Evolutionary conservation across 495 filamentous ascomycete species (phyloP).

Genomic region (Pyrenula massariospora): DNA sequence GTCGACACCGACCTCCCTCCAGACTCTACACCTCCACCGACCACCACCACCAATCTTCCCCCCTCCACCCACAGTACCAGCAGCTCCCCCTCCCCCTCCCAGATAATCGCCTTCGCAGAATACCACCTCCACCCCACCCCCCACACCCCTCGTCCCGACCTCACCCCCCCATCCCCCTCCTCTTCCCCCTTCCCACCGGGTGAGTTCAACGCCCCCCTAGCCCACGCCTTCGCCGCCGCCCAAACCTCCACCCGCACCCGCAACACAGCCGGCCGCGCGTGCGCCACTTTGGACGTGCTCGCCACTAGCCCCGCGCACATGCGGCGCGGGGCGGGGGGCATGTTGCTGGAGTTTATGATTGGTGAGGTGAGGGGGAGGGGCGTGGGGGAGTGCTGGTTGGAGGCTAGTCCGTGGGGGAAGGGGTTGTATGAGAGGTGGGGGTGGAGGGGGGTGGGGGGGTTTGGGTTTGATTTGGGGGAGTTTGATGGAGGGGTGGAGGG

Average conservation of each 20-base stretch:
- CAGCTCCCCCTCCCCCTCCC: neutral
- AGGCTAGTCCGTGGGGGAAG: conserved; percentile 1
- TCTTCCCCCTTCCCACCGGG: neutral
- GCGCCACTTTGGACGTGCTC: conserved; percentile 33
- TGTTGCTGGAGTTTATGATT: conserved; percentile 39
- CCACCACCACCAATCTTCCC: neutral
- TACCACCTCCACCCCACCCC: neutral
- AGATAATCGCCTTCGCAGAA: neutral
- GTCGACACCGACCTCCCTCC: neutral
- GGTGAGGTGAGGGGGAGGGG: conserved; percentile 22
- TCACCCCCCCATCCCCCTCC: neutral
- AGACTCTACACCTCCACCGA: neutral
- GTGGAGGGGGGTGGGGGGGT: conserved; percentile 1
- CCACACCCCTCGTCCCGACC: neutral
- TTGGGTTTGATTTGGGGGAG: neutral
- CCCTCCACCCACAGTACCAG: no score
- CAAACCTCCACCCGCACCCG: neutral
- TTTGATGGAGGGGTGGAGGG: neutral
- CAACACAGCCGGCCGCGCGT: neutral
- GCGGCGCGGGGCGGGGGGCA: conserved; percentile 34
- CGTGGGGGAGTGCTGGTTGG: conserved; percentile 1
- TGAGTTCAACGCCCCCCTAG: neutral
- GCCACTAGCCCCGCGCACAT: conserved; percentile 36
- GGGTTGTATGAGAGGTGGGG: conserved; percentile 4
- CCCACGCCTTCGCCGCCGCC: neutral